Evolutionary conservation across 768 basidiomycete species (phyloP).

Genomic region (Suillus paluster): DNA sequence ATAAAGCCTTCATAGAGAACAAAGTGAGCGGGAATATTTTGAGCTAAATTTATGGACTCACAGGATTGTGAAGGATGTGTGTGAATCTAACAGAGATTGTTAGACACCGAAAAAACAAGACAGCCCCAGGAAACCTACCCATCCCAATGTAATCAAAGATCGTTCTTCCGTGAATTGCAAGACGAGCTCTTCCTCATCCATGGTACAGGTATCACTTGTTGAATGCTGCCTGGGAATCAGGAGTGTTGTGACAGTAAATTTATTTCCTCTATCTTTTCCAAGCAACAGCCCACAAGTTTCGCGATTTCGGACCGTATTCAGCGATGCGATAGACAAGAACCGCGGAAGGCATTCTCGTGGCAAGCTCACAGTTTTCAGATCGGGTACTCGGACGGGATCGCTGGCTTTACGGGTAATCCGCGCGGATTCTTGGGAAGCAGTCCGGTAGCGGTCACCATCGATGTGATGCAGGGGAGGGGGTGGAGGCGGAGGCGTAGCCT

Average conservation of each 20-base stretch:
- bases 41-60: constrained; percentile 36
- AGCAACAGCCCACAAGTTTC: constrained; percentile 90
- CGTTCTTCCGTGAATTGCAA: constrained; percentile 83
- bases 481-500: constrained; percentile 25
- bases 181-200: constrained; percentile 89
- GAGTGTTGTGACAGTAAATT: constrained; percentile 77
- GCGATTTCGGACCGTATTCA: constrained; percentile 76
- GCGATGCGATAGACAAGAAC: constrained; percentile 76
- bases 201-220: constrained; percentile 90
- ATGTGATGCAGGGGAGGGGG: constrained; percentile 27
- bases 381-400: constrained; percentile 39
- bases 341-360: constrained; percentile 75
- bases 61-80: constrained; percentile 92
- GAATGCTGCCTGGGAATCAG: constrained; percentile 89
- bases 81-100: constrained; percentile 65
- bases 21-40: constrained; percentile 10
- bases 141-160: constrained; percentile 85
- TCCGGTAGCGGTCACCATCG: constrained; percentile 34
- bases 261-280: constrained; percentile 64
- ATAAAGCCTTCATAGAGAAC: constrained; percentile 66
- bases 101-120: neutral
- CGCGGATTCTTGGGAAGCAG: constrained; percentile 39
- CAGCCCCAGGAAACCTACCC: constrained; percentile 56
- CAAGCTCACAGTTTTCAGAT: constrained; percentile 66
- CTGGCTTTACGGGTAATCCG: constrained; percentile 36